A percentile compares a stretch with the other conserved stretches of the same genome.
Evolutionary conservation across 2,329 filamentous ascomycete species (phyloP).

Genomic region (Colletotrichum abscissum): DNA sequence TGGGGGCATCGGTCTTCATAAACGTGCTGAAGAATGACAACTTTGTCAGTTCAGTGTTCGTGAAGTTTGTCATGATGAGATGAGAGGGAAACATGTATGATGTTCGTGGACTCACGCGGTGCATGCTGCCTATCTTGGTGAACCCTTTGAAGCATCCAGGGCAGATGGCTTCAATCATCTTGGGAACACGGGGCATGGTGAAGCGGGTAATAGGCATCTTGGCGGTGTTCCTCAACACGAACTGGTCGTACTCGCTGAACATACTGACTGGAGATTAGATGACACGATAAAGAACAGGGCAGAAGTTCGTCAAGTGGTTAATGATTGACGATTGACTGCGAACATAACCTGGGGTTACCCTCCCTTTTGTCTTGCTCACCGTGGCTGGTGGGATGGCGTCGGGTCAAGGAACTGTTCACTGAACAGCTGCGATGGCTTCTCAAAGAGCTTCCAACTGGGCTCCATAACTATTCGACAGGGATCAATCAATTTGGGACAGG

Average conservation of each 20-base stretch:
- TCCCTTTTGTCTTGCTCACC: neutral
- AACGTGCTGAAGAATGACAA: neutral
- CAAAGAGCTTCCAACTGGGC: neutral
- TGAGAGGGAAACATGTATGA: too few relatives aligned
- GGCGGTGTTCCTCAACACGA: neutral
- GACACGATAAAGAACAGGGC: neutral
- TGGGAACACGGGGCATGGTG: slow-evolving; percentile 1
- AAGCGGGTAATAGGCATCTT: neutral
- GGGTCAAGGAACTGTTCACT: neutral
- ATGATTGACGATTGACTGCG: neutral
- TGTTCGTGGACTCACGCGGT: slow-evolving; percentile 6
- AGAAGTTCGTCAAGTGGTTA: neutral
- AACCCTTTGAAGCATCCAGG: slow-evolving; percentile 22
- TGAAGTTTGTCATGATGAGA: neutral
- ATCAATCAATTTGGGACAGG: neutral
- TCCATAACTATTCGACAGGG: neutral
- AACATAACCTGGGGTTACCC: neutral
- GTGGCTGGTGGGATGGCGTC: neutral
- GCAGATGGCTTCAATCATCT: slow-evolving; percentile 24
- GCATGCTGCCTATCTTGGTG: slow-evolving; percentile 26
- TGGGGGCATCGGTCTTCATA: slow-evolving; percentile 22
- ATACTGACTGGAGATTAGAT: neutral
- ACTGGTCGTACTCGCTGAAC: neutral
- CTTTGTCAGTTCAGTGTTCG: neutral
- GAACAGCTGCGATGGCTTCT: neutral